phyloP scores from a whole-genome alignment of 2,329 filamentous ascomycete genomes.

The Paradendryphiella salina region DNA sequence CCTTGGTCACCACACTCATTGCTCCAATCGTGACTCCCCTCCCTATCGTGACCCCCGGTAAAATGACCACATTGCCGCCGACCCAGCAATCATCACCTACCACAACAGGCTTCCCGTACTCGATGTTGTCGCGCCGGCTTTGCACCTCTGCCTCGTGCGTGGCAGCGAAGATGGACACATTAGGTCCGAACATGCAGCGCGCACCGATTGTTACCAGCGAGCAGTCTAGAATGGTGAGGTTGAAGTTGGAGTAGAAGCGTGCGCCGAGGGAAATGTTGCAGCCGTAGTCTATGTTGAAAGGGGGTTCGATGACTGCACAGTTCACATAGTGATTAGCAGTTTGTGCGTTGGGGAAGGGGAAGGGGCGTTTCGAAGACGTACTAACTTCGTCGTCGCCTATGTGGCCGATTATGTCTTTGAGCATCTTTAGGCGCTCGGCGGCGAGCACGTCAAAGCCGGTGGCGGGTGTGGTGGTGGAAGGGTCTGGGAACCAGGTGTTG shows the following conservation, averaged over 20 bases:
- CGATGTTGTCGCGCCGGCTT: slow-evolving; percentile 53
- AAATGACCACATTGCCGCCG: slow-evolving; percentile 57
- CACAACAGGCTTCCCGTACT: slow-evolving; percentile 54
- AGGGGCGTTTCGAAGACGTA: neutral
- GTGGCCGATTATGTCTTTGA: slow-evolving; percentile 39
- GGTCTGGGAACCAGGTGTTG: slow-evolving; percentile 53
- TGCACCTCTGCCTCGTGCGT: slow-evolving; percentile 57
- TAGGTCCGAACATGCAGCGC: slow-evolving; percentile 57
- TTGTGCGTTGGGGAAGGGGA: neutral
- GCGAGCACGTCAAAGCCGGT: slow-evolving; percentile 33
- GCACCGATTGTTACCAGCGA: slow-evolving; percentile 58
- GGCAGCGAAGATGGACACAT: slow-evolving; percentile 57
- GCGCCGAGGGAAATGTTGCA: slow-evolving; percentile 66
- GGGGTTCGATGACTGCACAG: slow-evolving; percentile 58
- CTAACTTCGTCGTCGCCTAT: slow-evolving; percentile 41
- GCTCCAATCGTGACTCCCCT: slow-evolving; percentile 74
- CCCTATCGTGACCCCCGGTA: slow-evolving; percentile 79
- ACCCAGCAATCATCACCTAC: slow-evolving; percentile 54
- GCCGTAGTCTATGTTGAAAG: slow-evolving; percentile 66
- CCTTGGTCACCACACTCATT: slow-evolving; percentile 80
- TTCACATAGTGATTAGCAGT: neutral
- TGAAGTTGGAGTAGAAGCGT: slow-evolving; percentile 67
- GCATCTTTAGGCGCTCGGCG: slow-evolving; percentile 28
- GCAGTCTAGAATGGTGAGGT: slow-evolving; percentile 57
- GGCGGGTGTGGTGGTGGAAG: slow-evolving; percentile 17